These are phyloP conservation scores for Pueraria montana DNA, from an alignment of 306 rosid species.

Conservation along the genomic window DNA sequence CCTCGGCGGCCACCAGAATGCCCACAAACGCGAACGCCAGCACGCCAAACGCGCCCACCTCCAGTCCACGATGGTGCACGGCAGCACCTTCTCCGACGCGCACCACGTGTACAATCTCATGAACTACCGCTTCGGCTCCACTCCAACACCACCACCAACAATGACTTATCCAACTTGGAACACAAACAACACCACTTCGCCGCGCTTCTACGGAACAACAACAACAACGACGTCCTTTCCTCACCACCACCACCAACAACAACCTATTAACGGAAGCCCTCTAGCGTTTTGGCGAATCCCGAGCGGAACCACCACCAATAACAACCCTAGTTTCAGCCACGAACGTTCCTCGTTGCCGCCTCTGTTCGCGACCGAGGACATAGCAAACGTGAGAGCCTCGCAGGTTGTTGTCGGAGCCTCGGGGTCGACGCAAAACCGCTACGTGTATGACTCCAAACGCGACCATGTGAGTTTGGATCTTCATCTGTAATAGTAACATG, in stretches of 20 bases:
- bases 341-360: constrained; percentile 69
- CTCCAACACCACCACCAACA: constrained; percentile 45
- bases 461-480: constrained; percentile 95
- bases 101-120: constrained; percentile 73
- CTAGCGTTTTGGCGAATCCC: constrained; percentile 83
- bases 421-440: constrained; percentile 53
- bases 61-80: constrained; percentile 78
- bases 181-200: neutral
- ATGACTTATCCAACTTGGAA: constrained; percentile 38
- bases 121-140: constrained; percentile 65
- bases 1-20: constrained; percentile 96
- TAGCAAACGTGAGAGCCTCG: constrained; percentile 45
- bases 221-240: constrained; percentile 43
- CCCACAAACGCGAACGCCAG: constrained; percentile 91
- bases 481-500: constrained; percentile 74
- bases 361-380: constrained; percentile 62
- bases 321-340: constrained; percentile 62
- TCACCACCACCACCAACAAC: constrained; percentile 46
- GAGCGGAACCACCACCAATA: neutral
- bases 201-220: neutral
- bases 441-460: constrained; percentile 61
- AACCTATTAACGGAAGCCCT: constrained; percentile 79
- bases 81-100: constrained; percentile 58
- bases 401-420: constrained; percentile 53
- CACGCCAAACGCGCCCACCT: constrained; percentile 93